Conservation (phyloP, 257 asterid genomes). For the Rehmannia glutinosa region DNA sequence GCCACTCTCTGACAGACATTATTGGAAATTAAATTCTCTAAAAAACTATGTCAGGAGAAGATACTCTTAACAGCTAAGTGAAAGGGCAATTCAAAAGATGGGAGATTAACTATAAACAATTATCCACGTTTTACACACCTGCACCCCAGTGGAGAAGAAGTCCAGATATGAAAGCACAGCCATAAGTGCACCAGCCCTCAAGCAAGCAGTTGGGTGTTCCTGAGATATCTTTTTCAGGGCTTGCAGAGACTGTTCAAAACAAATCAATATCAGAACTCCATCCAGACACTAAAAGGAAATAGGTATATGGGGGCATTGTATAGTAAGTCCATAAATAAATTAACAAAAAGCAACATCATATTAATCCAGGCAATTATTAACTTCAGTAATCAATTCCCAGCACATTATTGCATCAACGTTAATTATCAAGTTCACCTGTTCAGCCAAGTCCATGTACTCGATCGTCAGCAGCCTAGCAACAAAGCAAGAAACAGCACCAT, state of each 20-base stretch:
- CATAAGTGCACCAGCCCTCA: conserved; percentile 99
- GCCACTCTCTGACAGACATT: conserved; percentile 77
- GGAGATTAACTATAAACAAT: neutral
- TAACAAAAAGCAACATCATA: neutral
- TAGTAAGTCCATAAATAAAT: neutral
- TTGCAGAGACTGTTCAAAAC: conserved; percentile 78
- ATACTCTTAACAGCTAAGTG: neutral
- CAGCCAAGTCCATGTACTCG: conserved; percentile 99
- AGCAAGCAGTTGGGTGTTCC: conserved; percentile 98
- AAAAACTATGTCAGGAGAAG: neutral
- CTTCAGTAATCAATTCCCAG: neutral
- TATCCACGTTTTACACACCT: conserved; percentile 48
- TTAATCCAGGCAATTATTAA: neutral
- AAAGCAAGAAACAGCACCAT: conserved; percentile 93
- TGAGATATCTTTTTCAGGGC: conserved; percentile 97
- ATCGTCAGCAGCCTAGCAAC: conserved; percentile 91
- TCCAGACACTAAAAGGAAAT: neutral
- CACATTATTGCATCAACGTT: neutral
- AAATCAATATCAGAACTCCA: conserved; percentile 9
- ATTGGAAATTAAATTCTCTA: neutral
- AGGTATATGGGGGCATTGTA: neutral
- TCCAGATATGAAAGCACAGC: conserved; percentile 99
- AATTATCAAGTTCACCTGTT: conserved; percentile 60
- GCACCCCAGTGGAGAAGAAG: conserved; percentile 98
- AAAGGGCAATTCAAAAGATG: neutral